These are phyloP conservation scores for Lecanicillium sp. DNA, from an alignment of 2,329 filamentous ascomycete species.

Conservation along the genomic window DNA sequence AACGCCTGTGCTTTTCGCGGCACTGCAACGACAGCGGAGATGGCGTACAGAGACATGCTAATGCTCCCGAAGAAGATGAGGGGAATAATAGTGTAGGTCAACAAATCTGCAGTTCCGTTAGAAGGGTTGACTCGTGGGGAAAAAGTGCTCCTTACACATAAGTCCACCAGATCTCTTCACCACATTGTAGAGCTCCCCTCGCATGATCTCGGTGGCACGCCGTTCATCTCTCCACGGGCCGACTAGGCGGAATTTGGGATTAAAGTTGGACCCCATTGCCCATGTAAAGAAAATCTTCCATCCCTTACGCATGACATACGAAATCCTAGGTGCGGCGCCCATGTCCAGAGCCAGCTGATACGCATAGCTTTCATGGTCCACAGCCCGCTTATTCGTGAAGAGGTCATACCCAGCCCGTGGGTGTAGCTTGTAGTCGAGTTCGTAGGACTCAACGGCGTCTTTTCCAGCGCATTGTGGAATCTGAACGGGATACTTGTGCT, in stretches of 20 bases:
- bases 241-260: slow-evolving; percentile 38
- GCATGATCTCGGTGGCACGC: slow-evolving; percentile 29
- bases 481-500: slow-evolving; percentile 16
- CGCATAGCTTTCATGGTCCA: slow-evolving; percentile 42
- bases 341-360: slow-evolving; percentile 43
- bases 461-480: slow-evolving; percentile 10
- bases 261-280: slow-evolving; percentile 42
- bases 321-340: slow-evolving; percentile 30
- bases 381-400: slow-evolving; percentile 28
- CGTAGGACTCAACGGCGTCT: slow-evolving; percentile 23
- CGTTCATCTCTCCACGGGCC: slow-evolving; percentile 35
- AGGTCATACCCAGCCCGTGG: slow-evolving; percentile 23
- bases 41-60: slow-evolving; percentile 19
- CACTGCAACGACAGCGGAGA: not conserved
- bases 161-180: slow-evolving; percentile 27
- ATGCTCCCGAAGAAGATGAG: slow-evolving; percentile 26
- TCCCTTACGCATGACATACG: slow-evolving; percentile 24
- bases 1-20: not conserved
- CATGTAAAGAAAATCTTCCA: slow-evolving; percentile 33
- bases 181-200: slow-evolving; percentile 31
- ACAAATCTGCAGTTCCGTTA: slow-evolving; percentile 21
- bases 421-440: slow-evolving; percentile 33
- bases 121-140: no score
- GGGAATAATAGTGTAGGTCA: slow-evolving; percentile 28
- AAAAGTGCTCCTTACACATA: slow-evolving; percentile 32